A percentile compares a stretch with the other conserved stretches of the same genome.
These are phyloP conservation scores for Leptoxyphium fumago DNA, from an alignment of 2,329 filamentous ascomycete species.

Conservation along the genomic window DNA sequence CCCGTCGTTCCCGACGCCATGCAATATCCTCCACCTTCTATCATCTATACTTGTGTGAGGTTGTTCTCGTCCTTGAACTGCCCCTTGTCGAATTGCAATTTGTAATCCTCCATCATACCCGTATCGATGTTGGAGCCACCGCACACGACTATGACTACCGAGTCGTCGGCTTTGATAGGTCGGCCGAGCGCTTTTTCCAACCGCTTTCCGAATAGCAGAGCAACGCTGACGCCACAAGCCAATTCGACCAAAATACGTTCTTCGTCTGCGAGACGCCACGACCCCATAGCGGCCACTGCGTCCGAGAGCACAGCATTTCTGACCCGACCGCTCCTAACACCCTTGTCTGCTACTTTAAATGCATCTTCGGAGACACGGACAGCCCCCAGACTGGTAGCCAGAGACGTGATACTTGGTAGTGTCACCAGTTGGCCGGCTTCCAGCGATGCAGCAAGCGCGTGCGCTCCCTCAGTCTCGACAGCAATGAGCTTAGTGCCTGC, in stretches of 20 bases:
- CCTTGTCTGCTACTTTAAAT: constrained; percentile 45
- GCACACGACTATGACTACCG: constrained; percentile 74
- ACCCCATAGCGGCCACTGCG: constrained; percentile 65
- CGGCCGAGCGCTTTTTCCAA: constrained; percentile 46
- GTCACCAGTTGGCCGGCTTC: constrained; percentile 38
- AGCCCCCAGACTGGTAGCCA: constrained; percentile 63
- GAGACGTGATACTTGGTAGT: constrained; percentile 56
- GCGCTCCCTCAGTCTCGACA: constrained; percentile 61
- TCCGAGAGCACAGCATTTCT: constrained; percentile 53
- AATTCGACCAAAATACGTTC: constrained; percentile 69
- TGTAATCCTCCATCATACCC: constrained; percentile 36
- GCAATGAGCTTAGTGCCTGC: constrained; percentile 43
- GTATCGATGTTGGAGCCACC: constrained; percentile 44
- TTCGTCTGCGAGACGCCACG: constrained; percentile 65
- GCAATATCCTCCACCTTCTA: no score
- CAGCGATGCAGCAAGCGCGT: constrained; percentile 52
- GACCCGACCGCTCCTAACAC: constrained; percentile 29
- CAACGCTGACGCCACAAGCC: constrained; percentile 70
- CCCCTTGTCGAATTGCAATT: constrained; percentile 22
- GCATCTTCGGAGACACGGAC: constrained; percentile 52
- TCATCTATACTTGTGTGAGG: not conserved
- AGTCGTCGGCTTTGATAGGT: constrained; percentile 48
- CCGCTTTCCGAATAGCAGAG: constrained; percentile 48
- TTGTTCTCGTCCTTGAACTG: not conserved
- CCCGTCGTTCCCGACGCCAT: not conserved